These are phyloP conservation scores for Calonectria henricotiae DNA, from an alignment of 2,329 filamentous ascomycete genomes.

Conservation along the genomic window DNA sequence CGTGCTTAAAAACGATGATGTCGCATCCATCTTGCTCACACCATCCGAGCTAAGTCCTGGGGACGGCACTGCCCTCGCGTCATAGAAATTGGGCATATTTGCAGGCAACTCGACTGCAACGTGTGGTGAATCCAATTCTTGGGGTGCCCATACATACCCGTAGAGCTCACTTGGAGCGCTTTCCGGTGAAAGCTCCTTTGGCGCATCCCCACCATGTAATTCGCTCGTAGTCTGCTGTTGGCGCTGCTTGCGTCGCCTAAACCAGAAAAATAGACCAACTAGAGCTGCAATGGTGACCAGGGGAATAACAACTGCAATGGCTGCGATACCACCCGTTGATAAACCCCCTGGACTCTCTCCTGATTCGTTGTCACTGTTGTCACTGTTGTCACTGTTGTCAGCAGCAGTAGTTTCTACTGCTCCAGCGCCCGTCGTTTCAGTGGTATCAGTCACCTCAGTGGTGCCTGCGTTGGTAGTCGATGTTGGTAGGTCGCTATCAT, in stretches of 20 bases:
- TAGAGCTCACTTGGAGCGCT: conserved; percentile 32
- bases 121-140: conserved; percentile 30
- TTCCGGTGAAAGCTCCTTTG: conserved; percentile 35
- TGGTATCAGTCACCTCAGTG: background rate
- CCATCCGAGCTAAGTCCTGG: conserved; percentile 18
- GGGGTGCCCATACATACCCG: conserved; percentile 23
- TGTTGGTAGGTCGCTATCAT: conserved; percentile 50
- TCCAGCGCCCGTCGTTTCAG: conserved; percentile 10
- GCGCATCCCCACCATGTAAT: conserved; percentile 16
- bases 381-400: background rate
- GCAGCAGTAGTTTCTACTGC: conserved; percentile 13
- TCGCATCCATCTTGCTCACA: background rate
- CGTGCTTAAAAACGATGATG: conserved; percentile 9
- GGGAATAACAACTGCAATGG: conserved; percentile 55
- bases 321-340: conserved; percentile 48
- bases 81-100: conserved; percentile 16
- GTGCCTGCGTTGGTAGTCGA: conserved; percentile 35
- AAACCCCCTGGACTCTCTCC: conserved; percentile 34
- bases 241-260: conserved; percentile 49
- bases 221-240: background rate
- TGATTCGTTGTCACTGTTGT: background rate
- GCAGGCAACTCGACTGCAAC: conserved; percentile 38
- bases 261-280: conserved; percentile 52
- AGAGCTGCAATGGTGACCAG: conserved; percentile 50
- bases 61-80: conserved; percentile 22